A percentile compares a stretch with the other conserved stretches of the same genome.
Conservation (phyloP, 768 basidiomycete species). For the Leccinum olivaceopallidum region DNA sequence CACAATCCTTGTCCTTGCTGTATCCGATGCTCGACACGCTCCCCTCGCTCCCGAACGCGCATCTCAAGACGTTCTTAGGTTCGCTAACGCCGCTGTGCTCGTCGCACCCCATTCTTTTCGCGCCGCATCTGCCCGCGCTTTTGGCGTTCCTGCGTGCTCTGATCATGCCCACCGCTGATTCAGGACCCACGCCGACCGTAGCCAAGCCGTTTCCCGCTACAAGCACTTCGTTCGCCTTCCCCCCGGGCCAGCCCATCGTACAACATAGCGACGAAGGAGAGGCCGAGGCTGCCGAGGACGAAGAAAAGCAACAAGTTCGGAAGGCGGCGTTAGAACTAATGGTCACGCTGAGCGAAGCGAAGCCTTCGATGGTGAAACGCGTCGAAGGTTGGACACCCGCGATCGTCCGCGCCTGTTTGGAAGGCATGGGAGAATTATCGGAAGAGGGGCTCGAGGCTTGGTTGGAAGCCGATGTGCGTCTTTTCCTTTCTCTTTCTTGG, state of each 20-base stretch:
- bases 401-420: constrained; percentile 73
- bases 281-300: constrained; percentile 47
- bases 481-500: constrained; percentile 22
- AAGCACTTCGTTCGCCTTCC: constrained; percentile 41
- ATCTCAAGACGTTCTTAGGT: constrained; percentile 65
- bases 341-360: constrained; percentile 76
- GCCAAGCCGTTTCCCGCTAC: constrained; percentile 44
- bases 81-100: constrained; percentile 71
- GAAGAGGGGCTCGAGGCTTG: constrained; percentile 60
- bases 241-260: constrained; percentile 30
- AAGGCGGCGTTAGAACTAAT: constrained; percentile 81
- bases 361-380: constrained; percentile 65
- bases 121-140: constrained; percentile 66
- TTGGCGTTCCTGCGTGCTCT: constrained; percentile 70
- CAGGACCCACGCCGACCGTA: constrained; percentile 54
- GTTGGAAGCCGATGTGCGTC: constrained; percentile 74
- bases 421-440: constrained; percentile 79
- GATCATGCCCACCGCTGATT: constrained; percentile 62
- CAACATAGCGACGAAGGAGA: constrained; percentile 28
- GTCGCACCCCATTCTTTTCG: constrained; percentile 70
- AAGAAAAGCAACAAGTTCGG: constrained; percentile 69
- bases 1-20: constrained; percentile 60
- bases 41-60: constrained; percentile 50
- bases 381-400: constrained; percentile 70
- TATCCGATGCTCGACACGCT: constrained; percentile 77